Conservation (phyloP, 2,329 filamentous ascomycete genomes). For the Fusarium nodosum region DNA sequence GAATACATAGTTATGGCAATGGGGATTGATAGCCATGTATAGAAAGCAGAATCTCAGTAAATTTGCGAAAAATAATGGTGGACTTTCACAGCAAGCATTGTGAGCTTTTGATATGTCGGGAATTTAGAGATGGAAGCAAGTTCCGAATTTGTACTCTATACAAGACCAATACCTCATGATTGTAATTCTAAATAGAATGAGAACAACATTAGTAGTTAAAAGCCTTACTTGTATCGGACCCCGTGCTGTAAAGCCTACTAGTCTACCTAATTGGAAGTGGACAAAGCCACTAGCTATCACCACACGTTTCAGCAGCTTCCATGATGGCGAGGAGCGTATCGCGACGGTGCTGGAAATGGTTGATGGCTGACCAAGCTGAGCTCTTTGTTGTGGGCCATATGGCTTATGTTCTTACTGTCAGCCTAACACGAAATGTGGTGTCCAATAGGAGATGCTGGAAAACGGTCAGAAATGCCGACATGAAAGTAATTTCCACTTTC, state of each 20-base stretch:
- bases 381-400: neutral
- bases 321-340: neutral
- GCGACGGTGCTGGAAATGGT: neutral
- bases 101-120: no score
- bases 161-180: no score
- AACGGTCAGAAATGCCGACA: neutral
- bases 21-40: constrained; percentile 21
- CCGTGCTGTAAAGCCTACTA: neutral
- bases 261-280: neutral
- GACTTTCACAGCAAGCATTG: neutral
- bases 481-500: neutral
- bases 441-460: neutral
- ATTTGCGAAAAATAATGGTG: neutral
- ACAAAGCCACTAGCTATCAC: neutral
- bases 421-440: neutral
- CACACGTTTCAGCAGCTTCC: neutral
- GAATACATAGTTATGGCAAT: constrained; percentile 14
- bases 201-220: neutral
- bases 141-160: neutral
- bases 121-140: neutral
- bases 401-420: constrained; percentile 1
- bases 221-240: neutral
- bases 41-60: constrained; percentile 34
- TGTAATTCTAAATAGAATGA: neutral
- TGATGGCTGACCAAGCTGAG: neutral